Evolutionary conservation across 176 grass and related monocot species (phyloP), one percentile per base, ranked within the genome.

Genomic region (Thalia dealbata): DNA sequence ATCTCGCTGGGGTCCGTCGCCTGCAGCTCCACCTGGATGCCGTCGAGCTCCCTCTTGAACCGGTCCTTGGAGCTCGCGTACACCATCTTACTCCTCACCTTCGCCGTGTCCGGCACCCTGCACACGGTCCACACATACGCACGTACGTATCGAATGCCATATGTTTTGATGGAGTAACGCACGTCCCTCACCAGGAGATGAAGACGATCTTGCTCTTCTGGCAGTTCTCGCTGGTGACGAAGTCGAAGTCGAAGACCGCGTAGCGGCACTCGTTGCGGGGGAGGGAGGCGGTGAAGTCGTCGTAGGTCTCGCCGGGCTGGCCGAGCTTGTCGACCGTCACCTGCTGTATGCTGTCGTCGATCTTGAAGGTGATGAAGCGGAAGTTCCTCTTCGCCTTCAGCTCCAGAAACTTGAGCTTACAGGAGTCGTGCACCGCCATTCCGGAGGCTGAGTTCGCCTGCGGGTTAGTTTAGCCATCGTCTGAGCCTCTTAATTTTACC

Each of bases 121-220:
- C n/a, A n/a, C n/a, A n/a, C n/a, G n/a, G n/a, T n/a, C n/a, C n/a
- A n/a, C n/a, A n/a, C n/a, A n/a, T n/a, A n/a, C n/a, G 1, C 60
- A 26, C n/a, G 10, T 27, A 27, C 9, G 24, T 12, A 11, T 63
- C 19, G n/a, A 27, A 8, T 7, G 14, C 10, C 18, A 22, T 27
- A 62, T 26, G n/a, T 26, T 10, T 26, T 15, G 27, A 6, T 22
- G 35, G n/a, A 21, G 10, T 25, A 8, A 5, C 10, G 4, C 10
- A 19, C 7, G n/a, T 61, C 3, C 0, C 9, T 65, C 67, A 77
- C 75, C 75, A 77, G 15, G 75, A 67, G 14, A 78, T 78, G 76
- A 78, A 78, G 76, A 78, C 70, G 65, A 78, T 78, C 66, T 78
- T 78, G 76, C 76, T 78, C 76, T 78, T 78, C 24, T 78, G 76